Evolutionary conservation across 1,284 basidiomycete genomes (phyloP), one percentile per base, ranked within the genome.

Genomic region (Puccinia triticina): DNA sequence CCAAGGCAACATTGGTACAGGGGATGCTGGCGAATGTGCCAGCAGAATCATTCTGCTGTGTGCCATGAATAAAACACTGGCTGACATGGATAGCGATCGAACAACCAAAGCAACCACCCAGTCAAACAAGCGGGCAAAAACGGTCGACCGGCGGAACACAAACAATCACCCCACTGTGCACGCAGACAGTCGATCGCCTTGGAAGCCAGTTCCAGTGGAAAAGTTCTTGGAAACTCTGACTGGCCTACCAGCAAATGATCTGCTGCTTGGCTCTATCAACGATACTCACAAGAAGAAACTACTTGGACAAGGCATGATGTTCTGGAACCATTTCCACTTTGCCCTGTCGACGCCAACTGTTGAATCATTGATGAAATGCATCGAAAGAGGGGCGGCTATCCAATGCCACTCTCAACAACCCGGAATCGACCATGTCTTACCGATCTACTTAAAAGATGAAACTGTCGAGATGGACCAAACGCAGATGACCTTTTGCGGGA

Each of bases 41-140:
- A 40, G 61, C 7, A 66, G 61, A 66, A 66, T 66, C 34, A 66
- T 66, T 66, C 37, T 66, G 34, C 61, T 66, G 18, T 66, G 61
- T 34, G 61, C 61, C 34, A 66, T 66, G 34, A 66, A 66, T 23
- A 66, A 21, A 66, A 40, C 61, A 23, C 18, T 18, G 18, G 34
- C 16, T 40, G 34, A 66, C n/a, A n/a, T n/a, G n/a, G 2, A 12
- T 66, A 18, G 40, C 23, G 34, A 40, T 8, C 40, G 32, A 32
- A 10, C 11, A 64, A 18, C 8, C 1, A 14, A n/a, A n/a, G n/a
- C n/a, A n/a, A n/a, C n/a, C n/a, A n/a, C n/a, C n/a, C n/a, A n/a
- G n/a, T n/a, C n/a, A n/a, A n/a, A n/a, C n/a, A n/a, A n/a, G n/a
- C n/a, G n/a, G n/a, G n/a, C n/a, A n/a, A 64, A 64, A 64, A 16